Evolutionary conservation across 1,284 basidiomycete species (phyloP).

Genomic region (Spongispora temasekensis): DNA sequence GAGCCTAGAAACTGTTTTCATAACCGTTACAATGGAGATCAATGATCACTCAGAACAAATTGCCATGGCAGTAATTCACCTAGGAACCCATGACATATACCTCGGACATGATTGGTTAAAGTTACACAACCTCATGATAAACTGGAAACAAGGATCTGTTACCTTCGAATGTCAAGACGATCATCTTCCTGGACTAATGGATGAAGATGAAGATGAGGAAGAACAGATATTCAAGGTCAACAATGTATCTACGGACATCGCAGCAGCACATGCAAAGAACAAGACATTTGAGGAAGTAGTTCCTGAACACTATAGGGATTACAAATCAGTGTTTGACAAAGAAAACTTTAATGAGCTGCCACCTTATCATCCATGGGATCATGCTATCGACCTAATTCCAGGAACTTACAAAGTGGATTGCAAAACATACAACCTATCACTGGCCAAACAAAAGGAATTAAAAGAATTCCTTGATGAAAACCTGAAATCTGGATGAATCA

Average conservation of each 20-base stretch:
- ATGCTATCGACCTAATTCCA: too few species aligned
- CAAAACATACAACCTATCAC: too few species aligned
- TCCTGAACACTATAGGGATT: too few species aligned
- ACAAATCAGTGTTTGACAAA: too few species aligned
- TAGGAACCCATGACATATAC: not conserved
- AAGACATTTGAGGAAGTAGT: too few species aligned
- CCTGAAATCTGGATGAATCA: too few species aligned
- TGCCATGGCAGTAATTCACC: not conserved
- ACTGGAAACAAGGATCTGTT: not conserved
- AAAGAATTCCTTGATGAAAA: too few species aligned
- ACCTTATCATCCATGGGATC: too few species aligned
- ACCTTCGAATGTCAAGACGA: not conserved
- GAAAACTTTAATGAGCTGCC: too few species aligned
- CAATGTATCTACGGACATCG: not conserved
- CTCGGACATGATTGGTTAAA: not conserved
- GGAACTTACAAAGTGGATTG: too few species aligned
- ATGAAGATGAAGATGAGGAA: not conserved
- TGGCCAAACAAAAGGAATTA: too few species aligned
- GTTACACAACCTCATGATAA: not conserved
- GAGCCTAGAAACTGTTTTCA: not conserved
- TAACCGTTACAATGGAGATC: not conserved
- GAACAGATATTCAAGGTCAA: not conserved
- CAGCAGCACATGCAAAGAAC: not conserved
- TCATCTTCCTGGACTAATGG: not conserved
- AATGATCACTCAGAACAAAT: not conserved